A percentile compares a stretch with the other conserved stretches of the same genome.
phyloP scores from a whole-genome alignment of 768 basidiomycete species.

The Amanita rimosa region DNA sequence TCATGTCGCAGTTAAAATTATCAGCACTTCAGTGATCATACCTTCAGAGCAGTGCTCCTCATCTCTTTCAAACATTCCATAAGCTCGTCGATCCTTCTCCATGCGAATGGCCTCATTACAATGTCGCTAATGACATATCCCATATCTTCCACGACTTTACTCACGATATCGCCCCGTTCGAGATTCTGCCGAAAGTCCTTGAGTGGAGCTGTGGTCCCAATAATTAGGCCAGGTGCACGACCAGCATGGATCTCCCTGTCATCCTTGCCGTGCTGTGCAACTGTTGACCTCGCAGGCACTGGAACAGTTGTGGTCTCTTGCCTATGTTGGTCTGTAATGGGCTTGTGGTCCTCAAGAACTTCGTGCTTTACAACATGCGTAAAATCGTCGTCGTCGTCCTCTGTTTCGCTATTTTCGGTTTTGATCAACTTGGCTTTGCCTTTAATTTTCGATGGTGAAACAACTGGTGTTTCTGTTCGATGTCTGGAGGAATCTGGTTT shows the following conservation, averaged over 20 bases:
- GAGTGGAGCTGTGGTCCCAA: constrained; percentile 65
- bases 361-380: constrained; percentile 16
- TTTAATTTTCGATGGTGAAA: constrained; percentile 14
- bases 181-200: constrained; percentile 68
- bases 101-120: constrained; percentile 59
- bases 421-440: constrained; percentile 18
- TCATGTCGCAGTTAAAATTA: neutral
- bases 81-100: constrained; percentile 55
- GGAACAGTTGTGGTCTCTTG: constrained; percentile 17
- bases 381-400: constrained; percentile 28
- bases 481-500: constrained; percentile 16
- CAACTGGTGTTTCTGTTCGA: constrained; percentile 2
- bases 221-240: constrained; percentile 59
- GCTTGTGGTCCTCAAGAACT: neutral
- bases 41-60: constrained; percentile 56
- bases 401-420: constrained; percentile 41
- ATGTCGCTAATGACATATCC: constrained; percentile 61
- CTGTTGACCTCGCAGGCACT: constrained; percentile 28
- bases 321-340: constrained; percentile 4
- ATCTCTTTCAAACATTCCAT: constrained; percentile 60
- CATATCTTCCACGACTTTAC: constrained; percentile 78
- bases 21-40: constrained; percentile 16
- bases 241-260: constrained; percentile 33
- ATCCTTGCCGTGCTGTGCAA: constrained; percentile 6
- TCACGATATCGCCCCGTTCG: constrained; percentile 65